A percentile compares a stretch with the other conserved stretches of the same genome.
phyloP scores from a whole-genome alignment of 2,329 filamentous ascomycete species.

The Xylaria sp. region DNA sequence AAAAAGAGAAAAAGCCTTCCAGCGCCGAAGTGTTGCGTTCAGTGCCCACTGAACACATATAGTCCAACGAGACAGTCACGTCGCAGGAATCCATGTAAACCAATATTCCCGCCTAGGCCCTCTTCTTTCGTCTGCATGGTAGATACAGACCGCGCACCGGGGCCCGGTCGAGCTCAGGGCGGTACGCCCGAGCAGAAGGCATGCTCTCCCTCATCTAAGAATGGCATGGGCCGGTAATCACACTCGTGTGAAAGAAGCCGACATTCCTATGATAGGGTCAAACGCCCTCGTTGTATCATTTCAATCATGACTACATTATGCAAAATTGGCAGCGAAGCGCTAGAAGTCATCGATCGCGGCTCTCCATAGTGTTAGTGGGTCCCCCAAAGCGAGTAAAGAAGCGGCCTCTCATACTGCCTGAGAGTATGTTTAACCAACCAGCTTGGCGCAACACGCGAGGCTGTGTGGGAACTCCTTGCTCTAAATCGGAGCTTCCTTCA shows the following conservation, averaged over 20 bases:
- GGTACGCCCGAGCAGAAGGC: background rate
- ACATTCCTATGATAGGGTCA: slow-evolving; percentile 1
- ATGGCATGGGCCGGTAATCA: background rate
- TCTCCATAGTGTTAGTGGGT: slow-evolving; percentile 1
- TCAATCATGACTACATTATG: slow-evolving; percentile 24
- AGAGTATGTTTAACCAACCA: slow-evolving; percentile 48
- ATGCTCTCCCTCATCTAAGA: background rate
- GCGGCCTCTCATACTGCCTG: slow-evolving; percentile 39
- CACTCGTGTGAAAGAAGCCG: background rate
- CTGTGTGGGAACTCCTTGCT: slow-evolving; percentile 48
- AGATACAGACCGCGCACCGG: background rate
- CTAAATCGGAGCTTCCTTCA: slow-evolving; percentile 47
- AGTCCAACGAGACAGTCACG: slow-evolving; percentile 10
- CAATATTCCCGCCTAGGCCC: background rate
- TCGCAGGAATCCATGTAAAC: slow-evolving; percentile 7
- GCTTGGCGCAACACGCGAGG: slow-evolving; percentile 37
- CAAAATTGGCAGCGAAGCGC: slow-evolving; percentile 8
- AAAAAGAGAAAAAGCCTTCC: slow-evolving; percentile 1
- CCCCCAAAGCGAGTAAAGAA: slow-evolving; percentile 19
- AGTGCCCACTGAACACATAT: background rate
- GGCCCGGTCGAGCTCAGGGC: no score
- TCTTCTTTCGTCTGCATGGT: background rate
- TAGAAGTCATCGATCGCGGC: slow-evolving; percentile 23
- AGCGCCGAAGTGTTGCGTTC: slow-evolving; percentile 8
- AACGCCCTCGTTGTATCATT: slow-evolving; percentile 25